Conservation (phyloP, 805 yeast genomes). For the Lipomyces chichibuensis region DNA sequence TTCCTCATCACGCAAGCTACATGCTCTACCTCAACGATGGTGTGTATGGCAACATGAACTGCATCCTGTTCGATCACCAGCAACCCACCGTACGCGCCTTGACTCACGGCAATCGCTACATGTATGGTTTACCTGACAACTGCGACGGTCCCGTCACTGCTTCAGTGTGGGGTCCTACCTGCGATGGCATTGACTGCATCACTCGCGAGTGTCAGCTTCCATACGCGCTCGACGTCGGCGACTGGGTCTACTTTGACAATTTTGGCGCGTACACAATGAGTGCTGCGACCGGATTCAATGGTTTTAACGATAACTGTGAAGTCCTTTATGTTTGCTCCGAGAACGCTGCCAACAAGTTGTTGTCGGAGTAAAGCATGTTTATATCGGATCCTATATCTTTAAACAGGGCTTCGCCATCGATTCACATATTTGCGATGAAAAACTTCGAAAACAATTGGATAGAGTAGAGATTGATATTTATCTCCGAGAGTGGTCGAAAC, state of each 20-base stretch:
- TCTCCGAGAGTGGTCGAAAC: neutral
- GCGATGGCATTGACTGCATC: constrained; percentile 93
- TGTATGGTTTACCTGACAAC: constrained; percentile 35
- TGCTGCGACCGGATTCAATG: constrained; percentile 92
- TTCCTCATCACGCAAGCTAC: constrained; percentile 48
- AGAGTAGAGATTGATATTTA: neutral
- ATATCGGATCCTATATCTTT: neutral
- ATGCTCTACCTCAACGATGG: constrained; percentile 94
- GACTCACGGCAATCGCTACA: constrained; percentile 55
- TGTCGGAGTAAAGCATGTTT: constrained; percentile 8
- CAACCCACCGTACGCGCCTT: constrained; percentile 70
- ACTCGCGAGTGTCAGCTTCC: constrained; percentile 56
- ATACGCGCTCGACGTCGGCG: constrained; percentile 73
- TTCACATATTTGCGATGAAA: neutral
- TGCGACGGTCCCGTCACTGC: constrained; percentile 37
- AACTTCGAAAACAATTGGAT: neutral
- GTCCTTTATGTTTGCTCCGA: constrained; percentile 65
- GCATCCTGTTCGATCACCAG: constrained; percentile 91
- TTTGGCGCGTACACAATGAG: constrained; percentile 92
- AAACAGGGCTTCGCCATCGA: neutral
- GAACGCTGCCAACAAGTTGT: constrained; percentile 29
- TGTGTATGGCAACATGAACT: constrained; percentile 92
- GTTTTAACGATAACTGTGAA: constrained; percentile 64
- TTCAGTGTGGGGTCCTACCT: constrained; percentile 97
- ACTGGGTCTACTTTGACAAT: constrained; percentile 84